phyloP scores from a whole-genome alignment of 495 filamentous ascomycete species.

The Choiromyces venosus region DNA sequence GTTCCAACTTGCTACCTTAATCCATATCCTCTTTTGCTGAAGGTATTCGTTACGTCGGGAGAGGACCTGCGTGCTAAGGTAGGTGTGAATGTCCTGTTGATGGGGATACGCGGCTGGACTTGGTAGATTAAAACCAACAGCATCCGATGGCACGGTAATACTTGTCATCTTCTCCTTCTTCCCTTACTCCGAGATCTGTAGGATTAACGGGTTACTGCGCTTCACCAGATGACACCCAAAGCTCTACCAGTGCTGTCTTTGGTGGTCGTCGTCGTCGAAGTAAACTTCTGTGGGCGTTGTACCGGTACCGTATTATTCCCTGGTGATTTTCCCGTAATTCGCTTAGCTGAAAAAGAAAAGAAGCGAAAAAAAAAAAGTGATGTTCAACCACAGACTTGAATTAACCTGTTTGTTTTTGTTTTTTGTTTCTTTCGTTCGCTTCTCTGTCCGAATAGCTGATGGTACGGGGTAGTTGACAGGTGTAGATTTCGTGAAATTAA shows the following conservation, averaged over 20 bases:
- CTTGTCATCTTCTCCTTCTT: not conserved
- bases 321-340: not conserved
- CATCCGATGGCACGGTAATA: not conserved
- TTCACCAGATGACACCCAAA: not conserved
- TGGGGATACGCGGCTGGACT: slow-evolving; percentile 24
- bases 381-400: not conserved
- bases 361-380: not conserved
- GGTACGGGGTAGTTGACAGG: not conserved
- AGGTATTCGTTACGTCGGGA: slow-evolving; percentile 73
- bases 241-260: not conserved
- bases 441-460: not conserved
- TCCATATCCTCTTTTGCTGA: slow-evolving; percentile 58
- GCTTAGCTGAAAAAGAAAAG: not conserved
- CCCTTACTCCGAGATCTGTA: not conserved
- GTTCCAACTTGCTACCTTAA: slow-evolving; percentile 95
- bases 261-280: not conserved
- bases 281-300: not conserved
- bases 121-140: not conserved
- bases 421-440: not conserved
- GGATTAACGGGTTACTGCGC: not conserved
- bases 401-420: too few relatives aligned
- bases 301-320: not conserved
- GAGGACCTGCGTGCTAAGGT: slow-evolving; percentile 48
- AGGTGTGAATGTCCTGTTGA: slow-evolving; percentile 46
- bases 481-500: not conserved